Evolutionary conservation across 805 yeast genomes (phyloP).

Genomic region (Scheffersomyces amazonensis): DNA sequence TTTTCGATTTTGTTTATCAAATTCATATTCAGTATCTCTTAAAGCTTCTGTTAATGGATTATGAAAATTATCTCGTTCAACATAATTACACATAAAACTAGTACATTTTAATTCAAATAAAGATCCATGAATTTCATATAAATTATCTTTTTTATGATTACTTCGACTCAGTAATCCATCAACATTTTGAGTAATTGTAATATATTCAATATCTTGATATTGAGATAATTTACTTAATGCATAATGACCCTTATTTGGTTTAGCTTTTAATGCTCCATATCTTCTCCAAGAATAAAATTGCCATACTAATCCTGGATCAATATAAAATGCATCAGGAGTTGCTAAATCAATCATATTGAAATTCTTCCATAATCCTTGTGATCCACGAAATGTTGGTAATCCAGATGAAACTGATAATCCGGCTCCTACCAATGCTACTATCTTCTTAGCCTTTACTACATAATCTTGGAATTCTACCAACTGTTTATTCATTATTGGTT

Average conservation of each 20-base stretch:
- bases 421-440: constrained; percentile 74
- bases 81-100: constrained; percentile 65
- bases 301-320: constrained; percentile 88
- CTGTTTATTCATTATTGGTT: constrained; percentile 23
- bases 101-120: constrained; percentile 75
- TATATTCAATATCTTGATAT: constrained; percentile 31
- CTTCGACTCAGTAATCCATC: constrained; percentile 74
- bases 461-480: constrained; percentile 49
- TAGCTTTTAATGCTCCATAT: constrained; percentile 58
- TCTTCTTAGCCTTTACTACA: constrained; percentile 41
- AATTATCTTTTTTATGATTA: constrained; percentile 48
- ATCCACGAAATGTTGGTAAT: constrained; percentile 67
- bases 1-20: constrained; percentile 12
- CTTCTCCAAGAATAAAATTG: constrained; percentile 78
- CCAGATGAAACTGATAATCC: constrained; percentile 82
- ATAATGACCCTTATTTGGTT: constrained; percentile 72
- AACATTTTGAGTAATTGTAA: constrained; percentile 80
- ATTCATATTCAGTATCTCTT: constrained; percentile 36
- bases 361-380: constrained; percentile 74
- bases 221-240: constrained; percentile 65
- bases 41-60: constrained; percentile 62
- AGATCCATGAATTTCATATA: constrained; percentile 78
- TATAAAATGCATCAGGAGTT: constrained; percentile 85
- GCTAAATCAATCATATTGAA: constrained; percentile 81
- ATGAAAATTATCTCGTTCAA: constrained; percentile 46